These are phyloP conservation scores for Pittosporum tobira DNA, from an alignment of 129 eudicot species.

Conservation along the genomic window DNA sequence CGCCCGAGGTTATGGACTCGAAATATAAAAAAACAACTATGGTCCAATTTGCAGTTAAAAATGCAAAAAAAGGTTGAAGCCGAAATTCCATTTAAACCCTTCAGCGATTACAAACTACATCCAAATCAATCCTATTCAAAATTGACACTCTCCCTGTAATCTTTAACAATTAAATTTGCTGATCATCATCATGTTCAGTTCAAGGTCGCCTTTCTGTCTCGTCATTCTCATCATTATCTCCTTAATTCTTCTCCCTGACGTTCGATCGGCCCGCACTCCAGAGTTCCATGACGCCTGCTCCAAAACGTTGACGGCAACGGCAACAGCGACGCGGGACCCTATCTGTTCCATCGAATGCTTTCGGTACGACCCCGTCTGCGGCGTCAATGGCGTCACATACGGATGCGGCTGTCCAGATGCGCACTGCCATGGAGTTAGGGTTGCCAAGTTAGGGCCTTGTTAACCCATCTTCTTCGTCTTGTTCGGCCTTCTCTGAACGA, in stretches of 20 bases:
- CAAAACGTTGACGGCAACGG: slow-evolving; percentile 8
- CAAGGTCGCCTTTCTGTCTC: not conserved
- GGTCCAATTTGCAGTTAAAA: too few species aligned
- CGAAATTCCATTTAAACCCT: too few species aligned
- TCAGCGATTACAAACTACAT: too few species aligned
- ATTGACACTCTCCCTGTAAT: too few species aligned
- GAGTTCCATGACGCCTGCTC: not conserved
- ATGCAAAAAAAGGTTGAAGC: too few species aligned
- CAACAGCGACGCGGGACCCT: slow-evolving; percentile 14
- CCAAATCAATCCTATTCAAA: not conserved
- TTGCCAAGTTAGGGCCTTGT: slow-evolving; percentile 55
- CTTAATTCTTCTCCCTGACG: not conserved
- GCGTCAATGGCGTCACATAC: slow-evolving; percentile 61
- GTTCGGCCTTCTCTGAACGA: too few species aligned
- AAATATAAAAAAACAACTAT: too few species aligned
- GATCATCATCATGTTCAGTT: not conserved
- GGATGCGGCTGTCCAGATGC: slow-evolving; percentile 92
- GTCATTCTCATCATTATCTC: not conserved
- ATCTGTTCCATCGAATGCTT: slow-evolving; percentile 74
- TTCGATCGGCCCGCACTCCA: not conserved
- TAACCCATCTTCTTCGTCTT: too few species aligned
- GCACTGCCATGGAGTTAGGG: slow-evolving; percentile 52
- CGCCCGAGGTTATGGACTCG: too few species aligned
- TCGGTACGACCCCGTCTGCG: slow-evolving; percentile 66
- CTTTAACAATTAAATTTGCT: too few species aligned